Conservation (phyloP, 768 basidiomycete genomes). For the Trichaptum fuscoviolaceum region DNA sequence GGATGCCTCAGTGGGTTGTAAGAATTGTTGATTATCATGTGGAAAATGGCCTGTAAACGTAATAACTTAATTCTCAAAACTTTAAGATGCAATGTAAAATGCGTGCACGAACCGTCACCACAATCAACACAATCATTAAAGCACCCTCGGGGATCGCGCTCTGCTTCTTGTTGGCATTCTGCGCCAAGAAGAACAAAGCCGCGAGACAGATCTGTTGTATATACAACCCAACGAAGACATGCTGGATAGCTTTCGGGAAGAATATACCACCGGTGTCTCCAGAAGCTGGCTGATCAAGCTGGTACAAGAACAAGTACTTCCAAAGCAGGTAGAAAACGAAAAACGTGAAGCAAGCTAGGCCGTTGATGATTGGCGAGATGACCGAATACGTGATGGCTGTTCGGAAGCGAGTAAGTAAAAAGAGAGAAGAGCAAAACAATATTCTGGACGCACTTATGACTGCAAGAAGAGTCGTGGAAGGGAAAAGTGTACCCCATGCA, state of each 20-base stretch:
- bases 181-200: constrained; percentile 66
- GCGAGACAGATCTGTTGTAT: constrained; percentile 63
- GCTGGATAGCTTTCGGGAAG: constrained; percentile 38
- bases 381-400: constrained; percentile 55
- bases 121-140: constrained; percentile 56
- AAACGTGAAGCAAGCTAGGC: constrained; percentile 57
- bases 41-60: constrained; percentile 70
- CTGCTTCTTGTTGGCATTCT: constrained; percentile 41
- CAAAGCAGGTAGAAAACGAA: constrained; percentile 54
- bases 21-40: constrained; percentile 69
- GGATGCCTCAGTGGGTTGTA: constrained; percentile 72
- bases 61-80: constrained; percentile 72
- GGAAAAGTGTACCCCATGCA: constrained; percentile 73
- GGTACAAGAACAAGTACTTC: constrained; percentile 38
- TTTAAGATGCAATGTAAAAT: neutral
- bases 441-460: constrained; percentile 64
- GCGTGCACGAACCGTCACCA: constrained; percentile 36
- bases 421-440: neutral
- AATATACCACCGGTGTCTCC: constrained; percentile 31
- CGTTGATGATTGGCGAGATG: constrained; percentile 61
- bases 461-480: constrained; percentile 68
- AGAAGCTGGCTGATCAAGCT: constrained; percentile 15
- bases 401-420: neutral
- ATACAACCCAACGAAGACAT: constrained; percentile 64
- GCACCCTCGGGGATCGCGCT: constrained; percentile 39